Evolutionary conservation across 495 filamentous ascomycete genomes (phyloP), one percentile per base, ranked within the genome.

Genomic region (Xylaria palmicola): DNA sequence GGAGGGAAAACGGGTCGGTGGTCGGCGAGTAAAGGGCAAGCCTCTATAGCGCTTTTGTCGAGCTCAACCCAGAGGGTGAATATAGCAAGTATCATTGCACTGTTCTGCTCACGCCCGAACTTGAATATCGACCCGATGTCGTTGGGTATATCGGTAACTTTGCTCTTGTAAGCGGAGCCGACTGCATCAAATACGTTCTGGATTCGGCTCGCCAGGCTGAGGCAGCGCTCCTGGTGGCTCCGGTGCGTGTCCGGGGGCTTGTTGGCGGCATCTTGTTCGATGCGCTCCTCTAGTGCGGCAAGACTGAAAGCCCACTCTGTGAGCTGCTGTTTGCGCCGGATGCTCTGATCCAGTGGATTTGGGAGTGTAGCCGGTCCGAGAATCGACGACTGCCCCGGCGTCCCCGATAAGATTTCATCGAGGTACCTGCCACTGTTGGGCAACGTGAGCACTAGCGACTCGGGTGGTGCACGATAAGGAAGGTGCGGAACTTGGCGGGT

Each of bases 21-120:
- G 0, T 74, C 62, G 1, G 43, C 30, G 2, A 83, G 61, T 1
- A 83, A 64, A 0, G 71, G 71, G 48, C 63, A 82, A 17, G 32
- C 29, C 0, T 30, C 15, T 15, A 73, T 62, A 1, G 76, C 74
- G 5, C 20, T 55, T 10, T 70, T 20, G 54, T 83, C 80, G 44
- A 83, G 65, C 0, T 29, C 55, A 17, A 78, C 56, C 81, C 80
- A 83, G 0, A 79, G 50, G 26, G 78, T 76, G 43, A 83, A 73
- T 4, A 75, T 22, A 13, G 68, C 69, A 37, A 83, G 65, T 6
- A 83, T 70, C 37, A 79, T 66, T 26, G 65, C 45, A 45, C 80
- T 81, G 66, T 74, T 77, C 43, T 81, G 73, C 47, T 78, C 77
- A 0, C 74, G 69, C 39, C 83, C 74, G 3, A 65, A 15, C 64